Conservation (phyloP, 129 eudicot species). For the Helianthus annuus region HanXRQr2.0-SUNRISE NC_035435.2:161662280-161662779, state of each 20-base stretch:
- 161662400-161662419: slow-evolving; percentile 1
- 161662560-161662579: not conserved
- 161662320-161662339: too few relatives aligned
- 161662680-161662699: too few relatives aligned
- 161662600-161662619: not conserved
- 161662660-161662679: too few relatives aligned
- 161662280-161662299: not conserved
- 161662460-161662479: not conserved
- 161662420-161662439: not conserved
- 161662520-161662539: not conserved
- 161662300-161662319: slow-evolving; percentile 1
- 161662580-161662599: not conserved
- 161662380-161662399: slow-evolving; percentile 9
- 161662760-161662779: too few relatives aligned
- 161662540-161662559: too few relatives aligned
- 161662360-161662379: not conserved
- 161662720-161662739: too few relatives aligned
- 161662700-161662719: too few relatives aligned
- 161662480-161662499: not conserved
- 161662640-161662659: too few relatives aligned
- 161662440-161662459: not conserved
- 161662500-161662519: not conserved
- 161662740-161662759: too few relatives aligned
- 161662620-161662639: not conserved
- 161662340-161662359: too few relatives aligned